Conservation (phyloP, 768 basidiomycete genomes). For the Lentinula sp. region DNA sequence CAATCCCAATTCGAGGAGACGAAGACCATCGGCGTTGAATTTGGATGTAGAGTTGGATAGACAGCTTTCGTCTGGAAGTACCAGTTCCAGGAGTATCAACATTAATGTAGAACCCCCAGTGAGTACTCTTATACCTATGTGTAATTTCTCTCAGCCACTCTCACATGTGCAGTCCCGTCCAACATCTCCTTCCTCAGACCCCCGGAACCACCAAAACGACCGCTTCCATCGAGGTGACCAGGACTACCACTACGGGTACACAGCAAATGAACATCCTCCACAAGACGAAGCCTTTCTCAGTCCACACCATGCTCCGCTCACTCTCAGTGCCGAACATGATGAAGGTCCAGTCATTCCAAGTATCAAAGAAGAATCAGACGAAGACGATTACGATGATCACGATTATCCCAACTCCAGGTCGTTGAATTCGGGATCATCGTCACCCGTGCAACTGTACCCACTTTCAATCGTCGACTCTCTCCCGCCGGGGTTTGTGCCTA, state of each 20-base stretch:
- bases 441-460: neutral
- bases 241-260: neutral
- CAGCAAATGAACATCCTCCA: neutral
- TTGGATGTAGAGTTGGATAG: neutral
- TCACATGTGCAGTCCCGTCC: neutral
- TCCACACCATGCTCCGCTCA: neutral
- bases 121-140: neutral
- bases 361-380: neutral
- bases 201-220: neutral
- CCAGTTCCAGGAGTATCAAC: neutral
- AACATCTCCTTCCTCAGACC: neutral
- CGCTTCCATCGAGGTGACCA: neutral
- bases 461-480: conserved; percentile 1
- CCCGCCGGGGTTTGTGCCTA: conserved; percentile 1
- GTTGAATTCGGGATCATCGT: neutral
- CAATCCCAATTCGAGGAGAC: neutral
- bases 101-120: conserved; percentile 3
- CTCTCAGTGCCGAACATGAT: neutral
- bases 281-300: conserved; percentile 1
- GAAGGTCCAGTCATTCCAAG: conserved; percentile 1
- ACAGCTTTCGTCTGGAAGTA: conserved; percentile 1
- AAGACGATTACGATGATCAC: neutral
- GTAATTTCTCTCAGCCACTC: too few species aligned
- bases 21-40: neutral
- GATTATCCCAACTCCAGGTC: neutral